Evolutionary conservation across 2,329 filamentous ascomycete genomes (phyloP).

Genomic region (Cladosporium sp.): DNA sequence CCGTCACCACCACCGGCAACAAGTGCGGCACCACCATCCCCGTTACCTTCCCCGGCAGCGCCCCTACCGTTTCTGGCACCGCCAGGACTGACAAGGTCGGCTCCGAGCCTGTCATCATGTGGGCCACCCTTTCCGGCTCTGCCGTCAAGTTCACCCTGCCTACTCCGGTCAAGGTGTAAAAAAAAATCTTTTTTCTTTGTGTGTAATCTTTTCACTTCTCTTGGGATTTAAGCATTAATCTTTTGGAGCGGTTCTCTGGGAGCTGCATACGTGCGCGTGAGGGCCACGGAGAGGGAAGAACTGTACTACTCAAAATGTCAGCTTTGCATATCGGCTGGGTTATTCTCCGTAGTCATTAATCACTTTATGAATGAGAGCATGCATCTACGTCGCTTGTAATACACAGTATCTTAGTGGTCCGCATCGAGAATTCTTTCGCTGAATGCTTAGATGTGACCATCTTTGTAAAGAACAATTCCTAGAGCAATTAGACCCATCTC

Average conservation of each 20-base stretch:
- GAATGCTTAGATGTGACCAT: too few relatives aligned
- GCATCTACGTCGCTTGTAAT: too few relatives aligned
- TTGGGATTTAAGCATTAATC: not conserved
- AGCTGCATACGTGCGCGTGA: not conserved
- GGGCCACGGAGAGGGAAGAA: not conserved
- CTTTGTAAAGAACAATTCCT: too few relatives aligned
- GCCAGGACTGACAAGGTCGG: conserved; percentile 51
- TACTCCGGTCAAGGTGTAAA: conserved; percentile 21
- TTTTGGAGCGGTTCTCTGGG: not conserved
- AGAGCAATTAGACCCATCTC: too few relatives aligned
- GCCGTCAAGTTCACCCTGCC: conserved; percentile 39
- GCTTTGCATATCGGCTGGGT: not conserved
- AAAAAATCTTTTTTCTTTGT: not conserved
- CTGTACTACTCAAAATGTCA: conserved; percentile 3
- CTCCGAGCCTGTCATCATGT: conserved; percentile 43
- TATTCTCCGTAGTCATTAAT: not conserved
- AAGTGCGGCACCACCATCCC: conserved; percentile 55
- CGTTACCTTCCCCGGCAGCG: conserved; percentile 53
- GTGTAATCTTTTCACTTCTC: not conserved
- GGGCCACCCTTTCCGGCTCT: conserved; percentile 41
- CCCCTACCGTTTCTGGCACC: conserved; percentile 35
- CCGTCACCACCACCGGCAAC: conserved; percentile 52
- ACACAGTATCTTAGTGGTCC: too few relatives aligned
- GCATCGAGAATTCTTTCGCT: too few relatives aligned
- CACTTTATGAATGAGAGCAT: not conserved